Conservation (phyloP, 805 yeast genomes). For the Metschnikowia lachancei region DNA sequence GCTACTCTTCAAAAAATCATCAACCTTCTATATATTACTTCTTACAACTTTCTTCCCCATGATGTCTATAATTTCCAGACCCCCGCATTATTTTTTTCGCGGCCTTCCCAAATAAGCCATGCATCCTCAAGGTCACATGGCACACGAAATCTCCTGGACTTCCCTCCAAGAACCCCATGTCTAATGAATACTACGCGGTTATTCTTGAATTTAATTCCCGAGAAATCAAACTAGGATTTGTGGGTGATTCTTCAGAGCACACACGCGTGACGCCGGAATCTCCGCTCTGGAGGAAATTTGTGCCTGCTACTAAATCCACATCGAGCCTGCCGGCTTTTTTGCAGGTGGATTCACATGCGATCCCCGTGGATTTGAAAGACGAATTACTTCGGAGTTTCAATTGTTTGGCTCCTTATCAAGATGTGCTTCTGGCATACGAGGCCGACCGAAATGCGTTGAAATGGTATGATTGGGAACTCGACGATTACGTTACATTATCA, state of each 20-base stretch:
- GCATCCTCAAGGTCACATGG: background rate
- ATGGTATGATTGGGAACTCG: constrained; percentile 16
- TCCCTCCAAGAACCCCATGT: constrained; percentile 9
- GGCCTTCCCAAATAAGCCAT: no score
- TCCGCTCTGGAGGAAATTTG: constrained; percentile 13
- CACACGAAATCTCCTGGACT: background rate
- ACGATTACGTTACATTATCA: constrained; percentile 11
- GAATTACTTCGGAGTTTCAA: background rate
- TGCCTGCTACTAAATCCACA: background rate
- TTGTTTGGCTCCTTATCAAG: background rate
- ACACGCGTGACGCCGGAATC: constrained; percentile 4
- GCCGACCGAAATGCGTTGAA: constrained; percentile 2
- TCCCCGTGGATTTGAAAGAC: constrained; percentile 2
- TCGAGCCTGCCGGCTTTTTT: constrained; percentile 12
- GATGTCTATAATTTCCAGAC: no score
- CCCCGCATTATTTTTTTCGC: no score
- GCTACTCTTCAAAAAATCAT: no score
- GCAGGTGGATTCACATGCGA: constrained; percentile 13
- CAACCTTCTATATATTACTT: no score
- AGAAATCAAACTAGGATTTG: constrained; percentile 17
- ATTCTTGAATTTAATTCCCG: constrained; percentile 16
- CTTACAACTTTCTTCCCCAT: no score
- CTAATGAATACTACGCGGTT: constrained; percentile 22
- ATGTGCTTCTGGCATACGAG: constrained; percentile 3
- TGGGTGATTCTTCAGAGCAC: constrained; percentile 17